Conservation (phyloP, 176 grass and related monocot genomes). For the Carex myosuroides region DNA sequence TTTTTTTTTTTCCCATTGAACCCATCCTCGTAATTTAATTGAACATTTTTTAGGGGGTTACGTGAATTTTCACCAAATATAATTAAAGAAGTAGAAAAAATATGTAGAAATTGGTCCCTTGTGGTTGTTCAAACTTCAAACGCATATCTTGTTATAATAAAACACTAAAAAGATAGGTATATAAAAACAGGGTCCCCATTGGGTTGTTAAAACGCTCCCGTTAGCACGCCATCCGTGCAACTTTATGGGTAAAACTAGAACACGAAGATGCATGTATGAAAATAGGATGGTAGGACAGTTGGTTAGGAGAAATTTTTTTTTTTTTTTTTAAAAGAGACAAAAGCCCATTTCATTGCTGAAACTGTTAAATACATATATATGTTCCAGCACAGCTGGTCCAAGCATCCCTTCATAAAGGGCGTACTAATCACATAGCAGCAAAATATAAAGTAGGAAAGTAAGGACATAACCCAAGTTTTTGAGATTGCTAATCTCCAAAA, state of each 20-base stretch:
- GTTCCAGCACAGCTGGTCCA: too few relatives aligned
- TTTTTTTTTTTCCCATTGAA: background rate
- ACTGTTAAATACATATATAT: too few relatives aligned
- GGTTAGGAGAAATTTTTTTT: too few relatives aligned
- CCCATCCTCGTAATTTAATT: background rate
- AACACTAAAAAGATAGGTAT: background rate
- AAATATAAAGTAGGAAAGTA: too few relatives aligned
- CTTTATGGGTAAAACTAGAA: background rate
- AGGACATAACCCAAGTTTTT: too few relatives aligned
- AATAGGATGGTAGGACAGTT: too few relatives aligned
- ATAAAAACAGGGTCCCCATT: background rate
- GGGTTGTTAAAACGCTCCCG: slow-evolving; percentile 5
- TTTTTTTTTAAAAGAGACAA: too few relatives aligned
- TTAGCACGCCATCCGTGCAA: background rate
- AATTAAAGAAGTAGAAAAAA: background rate
- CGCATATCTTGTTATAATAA: background rate
- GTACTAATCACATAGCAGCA: too few relatives aligned
- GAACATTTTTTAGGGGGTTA: background rate
- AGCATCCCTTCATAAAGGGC: too few relatives aligned
- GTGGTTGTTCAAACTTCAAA: slow-evolving; percentile 8
- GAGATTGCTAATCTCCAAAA: too few relatives aligned
- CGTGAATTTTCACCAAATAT: background rate
- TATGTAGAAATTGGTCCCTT: background rate
- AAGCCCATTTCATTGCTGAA: too few relatives aligned
- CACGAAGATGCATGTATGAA: background rate